Evolutionary conservation across 2,329 filamentous ascomycete species (phyloP).

Genomic region (Fusarium lyarnte): DNA sequence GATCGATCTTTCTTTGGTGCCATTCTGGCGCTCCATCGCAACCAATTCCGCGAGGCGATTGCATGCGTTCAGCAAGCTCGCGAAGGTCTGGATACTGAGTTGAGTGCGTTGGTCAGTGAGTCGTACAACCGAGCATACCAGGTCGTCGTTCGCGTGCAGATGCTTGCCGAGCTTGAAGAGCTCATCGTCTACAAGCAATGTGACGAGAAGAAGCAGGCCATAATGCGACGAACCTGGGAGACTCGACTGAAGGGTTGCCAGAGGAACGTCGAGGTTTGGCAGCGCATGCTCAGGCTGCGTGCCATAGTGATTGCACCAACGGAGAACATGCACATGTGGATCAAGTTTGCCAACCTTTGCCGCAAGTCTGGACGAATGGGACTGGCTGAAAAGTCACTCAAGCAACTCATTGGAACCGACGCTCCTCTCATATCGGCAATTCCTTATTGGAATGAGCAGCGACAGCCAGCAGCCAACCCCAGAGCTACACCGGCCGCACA

Average conservation of each 20-base stretch:
- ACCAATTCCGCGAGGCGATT: conserved; percentile 93
- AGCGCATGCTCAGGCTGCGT: conserved; percentile 94
- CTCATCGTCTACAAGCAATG: conserved; percentile 98
- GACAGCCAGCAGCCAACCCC: conserved; percentile 37
- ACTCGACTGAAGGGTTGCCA: conserved; percentile 94
- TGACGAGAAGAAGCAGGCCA: conserved; percentile 86
- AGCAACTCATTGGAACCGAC: conserved; percentile 83
- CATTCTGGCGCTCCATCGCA: conserved; percentile 92
- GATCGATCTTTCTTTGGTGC: conserved; percentile 98
- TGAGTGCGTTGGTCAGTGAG: conserved; percentile 96
- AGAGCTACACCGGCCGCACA: conserved; percentile 72
- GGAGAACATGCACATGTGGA: conserved; percentile 99
- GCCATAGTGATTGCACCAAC: conserved; percentile 89
- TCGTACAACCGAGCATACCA: conserved; percentile 98
- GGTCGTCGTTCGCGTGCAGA: conserved; percentile 97
- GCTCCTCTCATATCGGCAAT: conserved; percentile 69
- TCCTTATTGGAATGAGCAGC: conserved; percentile 63
- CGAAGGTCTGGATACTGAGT: conserved; percentile 92
- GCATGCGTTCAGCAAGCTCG: conserved; percentile 89
- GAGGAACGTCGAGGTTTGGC: conserved; percentile 97
- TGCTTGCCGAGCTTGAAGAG: conserved; percentile 98
- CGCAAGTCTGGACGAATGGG: conserved; percentile 95
- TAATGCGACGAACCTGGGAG: conserved; percentile 95
- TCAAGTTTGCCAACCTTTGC: conserved; percentile 98
- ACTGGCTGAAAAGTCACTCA: conserved; percentile 92